Percentiles rank a stretch among this genome's conserved stretches.
phyloP scores from a whole-genome alignment of 306 rosid genomes.

The Quercus dentata region DNA sequence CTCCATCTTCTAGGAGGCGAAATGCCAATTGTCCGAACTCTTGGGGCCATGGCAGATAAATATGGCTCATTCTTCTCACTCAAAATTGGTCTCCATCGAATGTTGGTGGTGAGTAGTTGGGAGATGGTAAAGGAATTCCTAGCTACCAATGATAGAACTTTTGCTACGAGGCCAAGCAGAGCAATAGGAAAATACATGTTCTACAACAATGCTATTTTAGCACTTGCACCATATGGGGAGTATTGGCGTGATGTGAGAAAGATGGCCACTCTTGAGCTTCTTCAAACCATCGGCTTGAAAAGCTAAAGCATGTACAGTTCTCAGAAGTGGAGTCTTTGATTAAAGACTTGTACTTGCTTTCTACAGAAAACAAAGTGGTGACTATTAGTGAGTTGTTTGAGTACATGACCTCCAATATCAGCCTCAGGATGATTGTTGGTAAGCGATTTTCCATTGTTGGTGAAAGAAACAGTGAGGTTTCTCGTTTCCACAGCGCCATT shows the following conservation, averaged over 20 bases:
- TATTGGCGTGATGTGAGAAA: conserved; percentile 34
- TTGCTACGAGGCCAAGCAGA: conserved; percentile 31
- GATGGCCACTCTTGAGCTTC: conserved; percentile 21
- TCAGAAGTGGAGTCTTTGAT: conserved; percentile 27
- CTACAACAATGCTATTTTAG: conserved; percentile 38
- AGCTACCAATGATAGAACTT: conserved; percentile 25
- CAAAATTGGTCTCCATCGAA: conserved; percentile 26
- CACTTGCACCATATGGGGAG: conserved; percentile 19
- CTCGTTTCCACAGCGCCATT: conserved; percentile 30
- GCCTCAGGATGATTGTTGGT: conserved; percentile 43
- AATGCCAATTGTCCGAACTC: conserved; percentile 25
- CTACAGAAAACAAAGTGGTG: conserved; percentile 1
- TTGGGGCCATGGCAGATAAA: conserved; percentile 26
- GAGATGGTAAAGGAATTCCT: conserved; percentile 19
- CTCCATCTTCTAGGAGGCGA: neutral
- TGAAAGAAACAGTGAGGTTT: conserved; percentile 29
- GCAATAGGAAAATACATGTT: conserved; percentile 30
- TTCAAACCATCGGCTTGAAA: conserved; percentile 30
- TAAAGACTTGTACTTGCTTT: conserved; percentile 21
- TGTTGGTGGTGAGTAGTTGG: conserved; percentile 25
- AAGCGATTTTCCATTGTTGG: conserved; percentile 31
- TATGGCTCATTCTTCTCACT: conserved; percentile 36
- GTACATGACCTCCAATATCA: conserved; percentile 47
- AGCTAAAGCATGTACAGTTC: conserved; percentile 35
- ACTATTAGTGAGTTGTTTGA: conserved; percentile 38